A percentile compares a stretch with the other conserved stretches of the same genome.
Evolutionary conservation across 495 filamentous ascomycete species (phyloP).

Genomic region (Podospora anserina): DNA sequence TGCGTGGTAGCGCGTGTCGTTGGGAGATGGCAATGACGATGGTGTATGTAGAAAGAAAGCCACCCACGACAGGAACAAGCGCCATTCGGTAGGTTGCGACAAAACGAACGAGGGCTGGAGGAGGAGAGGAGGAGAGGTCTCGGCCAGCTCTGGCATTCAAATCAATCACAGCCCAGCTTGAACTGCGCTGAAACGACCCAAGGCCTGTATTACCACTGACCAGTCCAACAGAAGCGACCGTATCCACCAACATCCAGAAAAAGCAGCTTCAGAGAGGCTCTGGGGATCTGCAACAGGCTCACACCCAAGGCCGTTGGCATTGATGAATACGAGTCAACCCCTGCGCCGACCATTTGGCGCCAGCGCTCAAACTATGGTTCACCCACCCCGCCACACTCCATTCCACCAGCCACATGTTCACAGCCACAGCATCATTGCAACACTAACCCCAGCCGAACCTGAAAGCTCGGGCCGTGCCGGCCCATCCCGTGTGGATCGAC

Average conservation of each 20-base stretch:
- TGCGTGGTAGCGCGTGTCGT: not conserved
- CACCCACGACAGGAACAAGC: not conserved
- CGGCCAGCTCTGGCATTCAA: not conserved
- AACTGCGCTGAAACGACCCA: not conserved
- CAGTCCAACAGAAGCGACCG: slow-evolving; percentile 3
- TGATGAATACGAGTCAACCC: slow-evolving; percentile 4
- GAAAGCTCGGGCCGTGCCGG: too few species aligned
- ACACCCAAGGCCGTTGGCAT: not conserved
- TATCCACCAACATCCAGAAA: not conserved
- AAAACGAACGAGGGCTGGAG: not conserved
- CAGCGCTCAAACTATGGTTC: not conserved
- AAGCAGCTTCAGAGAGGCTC: not conserved
- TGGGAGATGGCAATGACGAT: not conserved
- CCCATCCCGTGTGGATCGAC: too few species aligned
- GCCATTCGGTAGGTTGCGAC: not conserved
- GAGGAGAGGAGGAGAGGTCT: not conserved
- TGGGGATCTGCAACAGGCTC: not conserved
- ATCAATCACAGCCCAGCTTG: not conserved
- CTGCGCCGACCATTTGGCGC: not conserved
- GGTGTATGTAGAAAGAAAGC: not conserved
- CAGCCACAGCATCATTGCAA: not conserved
- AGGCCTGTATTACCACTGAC: not conserved
- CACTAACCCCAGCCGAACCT: too few species aligned
- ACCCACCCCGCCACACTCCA: not conserved
- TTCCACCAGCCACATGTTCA: not conserved